Evolutionary conservation across 1,284 basidiomycete genomes (phyloP).

Genomic region (Pseudozyma hubeiensis): DNA sequence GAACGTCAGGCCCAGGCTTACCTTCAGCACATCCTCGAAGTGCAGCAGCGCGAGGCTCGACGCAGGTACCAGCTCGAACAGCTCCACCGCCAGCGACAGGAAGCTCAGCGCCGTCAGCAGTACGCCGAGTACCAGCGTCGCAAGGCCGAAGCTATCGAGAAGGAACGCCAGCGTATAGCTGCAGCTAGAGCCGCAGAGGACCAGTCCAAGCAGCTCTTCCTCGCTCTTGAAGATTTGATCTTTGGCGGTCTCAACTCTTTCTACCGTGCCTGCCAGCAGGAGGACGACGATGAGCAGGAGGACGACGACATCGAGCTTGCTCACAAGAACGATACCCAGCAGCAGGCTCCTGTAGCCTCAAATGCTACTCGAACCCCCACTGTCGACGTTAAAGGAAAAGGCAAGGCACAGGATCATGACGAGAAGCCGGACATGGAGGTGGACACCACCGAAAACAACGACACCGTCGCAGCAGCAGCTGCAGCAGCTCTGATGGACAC

Average conservation of each 20-base stretch:
- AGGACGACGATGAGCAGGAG: constrained; percentile 18
- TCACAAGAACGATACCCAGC: constrained; percentile 27
- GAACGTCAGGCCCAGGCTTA: constrained; percentile 42
- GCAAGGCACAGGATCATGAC: constrained; percentile 33
- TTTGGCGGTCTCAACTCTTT: constrained; percentile 39
- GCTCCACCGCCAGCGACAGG: constrained; percentile 45
- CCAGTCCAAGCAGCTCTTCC: constrained; percentile 42
- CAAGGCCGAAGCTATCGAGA: constrained; percentile 44
- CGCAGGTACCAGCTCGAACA: constrained; percentile 40
- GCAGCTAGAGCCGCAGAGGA: constrained; percentile 27
- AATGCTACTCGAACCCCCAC: constrained; percentile 12
- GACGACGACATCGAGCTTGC: constrained; percentile 24
- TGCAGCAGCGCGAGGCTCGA: constrained; percentile 47
- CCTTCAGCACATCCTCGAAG: constrained; percentile 39
- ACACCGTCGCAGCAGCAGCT: constrained; percentile 13
- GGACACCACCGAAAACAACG: constrained; percentile 11
- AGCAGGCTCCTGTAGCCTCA: neutral
- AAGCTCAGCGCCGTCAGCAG: constrained; percentile 38
- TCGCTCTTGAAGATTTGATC: constrained; percentile 44
- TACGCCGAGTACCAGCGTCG: constrained; percentile 50
- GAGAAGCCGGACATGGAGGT: constrained; percentile 28
- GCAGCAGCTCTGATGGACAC: constrained; percentile 22
- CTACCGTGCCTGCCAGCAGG: constrained; percentile 23
- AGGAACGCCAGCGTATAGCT: constrained; percentile 43
- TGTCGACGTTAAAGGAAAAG: constrained; percentile 40